Conservation (phyloP, 371 early-diverging fungal species). For the Apophysomyces trapeziformis region DNA sequence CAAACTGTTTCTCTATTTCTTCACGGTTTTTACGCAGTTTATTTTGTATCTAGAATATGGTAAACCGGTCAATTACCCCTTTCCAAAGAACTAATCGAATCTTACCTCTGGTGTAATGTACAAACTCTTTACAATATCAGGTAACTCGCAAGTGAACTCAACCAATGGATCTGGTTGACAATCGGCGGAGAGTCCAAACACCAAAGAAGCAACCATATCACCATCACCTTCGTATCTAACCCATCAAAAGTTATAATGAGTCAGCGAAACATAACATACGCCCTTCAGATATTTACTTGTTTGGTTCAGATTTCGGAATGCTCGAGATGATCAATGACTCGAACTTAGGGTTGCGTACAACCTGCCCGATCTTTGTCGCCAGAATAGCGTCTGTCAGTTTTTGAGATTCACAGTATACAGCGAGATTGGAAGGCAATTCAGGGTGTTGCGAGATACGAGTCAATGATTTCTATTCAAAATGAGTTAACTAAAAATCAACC, state of each 20-base stretch:
- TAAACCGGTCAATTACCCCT: neutral
- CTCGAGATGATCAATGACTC: constrained; percentile 46
- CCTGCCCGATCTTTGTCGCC: constrained; percentile 33
- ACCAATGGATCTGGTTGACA: constrained; percentile 27
- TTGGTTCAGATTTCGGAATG: constrained; percentile 54
- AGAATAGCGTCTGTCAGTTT: constrained; percentile 48
- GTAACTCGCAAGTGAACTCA: constrained; percentile 39
- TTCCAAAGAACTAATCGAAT: neutral
- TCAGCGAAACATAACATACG: constrained; percentile 11
- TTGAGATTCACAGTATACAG: constrained; percentile 45
- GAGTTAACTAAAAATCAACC: neutral
- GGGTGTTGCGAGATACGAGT: constrained; percentile 23
- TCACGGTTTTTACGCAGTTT: constrained; percentile 53
- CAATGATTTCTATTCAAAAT: constrained; percentile 25
- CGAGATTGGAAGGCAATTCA: constrained; percentile 27
- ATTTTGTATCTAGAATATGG: constrained; percentile 26
- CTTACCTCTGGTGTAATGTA: constrained; percentile 35
- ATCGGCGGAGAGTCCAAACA: constrained; percentile 10
- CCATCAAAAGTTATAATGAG: neutral
- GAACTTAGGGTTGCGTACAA: constrained; percentile 41
- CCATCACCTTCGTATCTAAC: constrained; percentile 26
- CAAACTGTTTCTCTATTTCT: constrained; percentile 48
- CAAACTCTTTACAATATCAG: constrained; percentile 34
- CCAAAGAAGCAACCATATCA: constrained; percentile 14
- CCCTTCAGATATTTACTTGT: constrained; percentile 32